Evolutionary conservation across 371 early-diverging fungal genomes (phyloP).

Genomic region (Mucor plumbeus): DNA sequence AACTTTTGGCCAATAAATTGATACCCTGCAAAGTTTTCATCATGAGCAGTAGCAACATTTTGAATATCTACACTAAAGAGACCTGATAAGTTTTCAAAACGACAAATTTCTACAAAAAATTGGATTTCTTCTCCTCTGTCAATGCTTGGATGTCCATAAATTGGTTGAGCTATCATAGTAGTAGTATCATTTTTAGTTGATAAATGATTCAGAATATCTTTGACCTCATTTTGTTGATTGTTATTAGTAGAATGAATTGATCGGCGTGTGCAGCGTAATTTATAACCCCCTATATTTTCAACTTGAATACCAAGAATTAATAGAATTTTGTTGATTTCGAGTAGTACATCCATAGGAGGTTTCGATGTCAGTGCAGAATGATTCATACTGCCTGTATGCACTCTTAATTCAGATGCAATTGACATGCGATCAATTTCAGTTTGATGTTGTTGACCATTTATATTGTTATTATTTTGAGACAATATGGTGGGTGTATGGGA

Average conservation of each 20-base stretch:
- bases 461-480: background rate
- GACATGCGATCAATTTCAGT: slow-evolving; percentile 2
- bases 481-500: slow-evolving; percentile 3
- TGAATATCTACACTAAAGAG: slow-evolving; percentile 89
- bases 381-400: slow-evolving; percentile 79
- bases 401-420: slow-evolving; percentile 58
- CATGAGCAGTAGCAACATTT: background rate
- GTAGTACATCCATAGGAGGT: slow-evolving; percentile 71
- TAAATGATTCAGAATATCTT: slow-evolving; percentile 3
- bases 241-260: background rate
- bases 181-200: background rate
- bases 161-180: slow-evolving; percentile 49
- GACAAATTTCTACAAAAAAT: slow-evolving; percentile 88
- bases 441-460: slow-evolving; percentile 13
- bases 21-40: slow-evolving; percentile 89
- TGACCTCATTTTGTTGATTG: background rate
- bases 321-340: slow-evolving; percentile 68
- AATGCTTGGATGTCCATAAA: slow-evolving; percentile 90
- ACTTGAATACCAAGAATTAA: slow-evolving; percentile 72
- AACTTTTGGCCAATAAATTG: slow-evolving; percentile 84
- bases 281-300: slow-evolving; percentile 69
- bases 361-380: slow-evolving; percentile 73
- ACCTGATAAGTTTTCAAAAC: slow-evolving; percentile 83
- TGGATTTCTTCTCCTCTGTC: slow-evolving; percentile 81
- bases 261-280: slow-evolving; percentile 71